These are phyloP conservation scores for Ceratobasidium sp. DNA, from an alignment of 1,284 basidiomycete genomes.

Conservation along the genomic window DNA sequence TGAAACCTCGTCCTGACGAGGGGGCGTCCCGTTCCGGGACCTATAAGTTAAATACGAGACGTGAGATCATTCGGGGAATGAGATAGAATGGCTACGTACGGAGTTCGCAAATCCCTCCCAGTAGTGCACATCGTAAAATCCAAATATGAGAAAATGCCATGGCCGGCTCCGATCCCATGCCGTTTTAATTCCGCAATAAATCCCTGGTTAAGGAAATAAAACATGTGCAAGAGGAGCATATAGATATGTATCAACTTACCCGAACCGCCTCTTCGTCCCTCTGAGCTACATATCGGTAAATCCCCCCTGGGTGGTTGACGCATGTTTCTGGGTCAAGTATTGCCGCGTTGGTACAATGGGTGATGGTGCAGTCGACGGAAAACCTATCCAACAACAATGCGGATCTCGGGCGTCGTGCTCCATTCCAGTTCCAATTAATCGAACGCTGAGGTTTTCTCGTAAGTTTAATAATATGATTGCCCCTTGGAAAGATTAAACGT, in stretches of 20 bases:
- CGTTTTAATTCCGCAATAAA: slow-evolving; percentile 27
- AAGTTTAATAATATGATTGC: background rate
- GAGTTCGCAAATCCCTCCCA: slow-evolving; percentile 8
- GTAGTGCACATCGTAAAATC: slow-evolving; percentile 29
- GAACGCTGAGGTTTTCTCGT: slow-evolving; percentile 15
- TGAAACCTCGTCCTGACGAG: slow-evolving; percentile 22
- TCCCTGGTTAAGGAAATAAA: slow-evolving; percentile 9
- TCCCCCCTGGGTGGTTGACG: slow-evolving; percentile 67
- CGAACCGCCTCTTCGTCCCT: slow-evolving; percentile 73
- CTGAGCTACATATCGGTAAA: slow-evolving; percentile 77
- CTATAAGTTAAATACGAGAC: background rate
- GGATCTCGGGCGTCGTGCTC: slow-evolving; percentile 70
- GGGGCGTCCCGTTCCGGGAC: background rate
- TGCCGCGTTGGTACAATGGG: slow-evolving; percentile 78
- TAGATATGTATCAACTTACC: background rate
- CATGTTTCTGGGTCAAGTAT: slow-evolving; percentile 68
- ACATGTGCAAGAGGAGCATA: too few relatives aligned
- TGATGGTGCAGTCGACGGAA: slow-evolving; percentile 69
- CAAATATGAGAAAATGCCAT: slow-evolving; percentile 18
- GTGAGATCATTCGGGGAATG: background rate
- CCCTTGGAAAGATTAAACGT: background rate
- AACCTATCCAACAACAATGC: slow-evolving; percentile 82
- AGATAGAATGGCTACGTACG: slow-evolving; percentile 16
- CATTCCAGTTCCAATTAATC: slow-evolving; percentile 21
- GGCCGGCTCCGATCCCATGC: slow-evolving; percentile 24